Conservation (phyloP, 2,329 filamentous ascomycete genomes). For the Chlorencoelia australis region DNA sequence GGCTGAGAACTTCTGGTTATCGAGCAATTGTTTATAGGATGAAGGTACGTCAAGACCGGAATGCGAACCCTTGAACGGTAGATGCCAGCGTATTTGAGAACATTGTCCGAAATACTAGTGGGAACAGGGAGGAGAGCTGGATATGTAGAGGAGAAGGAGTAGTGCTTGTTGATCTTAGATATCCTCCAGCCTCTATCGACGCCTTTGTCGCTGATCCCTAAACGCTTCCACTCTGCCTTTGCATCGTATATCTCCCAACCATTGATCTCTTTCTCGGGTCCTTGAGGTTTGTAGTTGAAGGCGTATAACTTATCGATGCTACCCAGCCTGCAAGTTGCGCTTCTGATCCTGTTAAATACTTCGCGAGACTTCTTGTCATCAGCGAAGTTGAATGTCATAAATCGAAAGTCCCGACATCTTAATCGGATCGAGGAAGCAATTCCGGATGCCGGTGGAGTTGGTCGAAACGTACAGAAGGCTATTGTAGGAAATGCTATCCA, state of each 20-base stretch:
- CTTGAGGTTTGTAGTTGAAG: slow-evolving; percentile 71
- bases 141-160: slow-evolving; percentile 86
- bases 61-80: slow-evolving; percentile 86
- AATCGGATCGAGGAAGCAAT: slow-evolving; percentile 76
- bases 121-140: slow-evolving; percentile 79
- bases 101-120: slow-evolving; percentile 87
- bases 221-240: slow-evolving; percentile 72
- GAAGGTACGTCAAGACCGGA: slow-evolving; percentile 85
- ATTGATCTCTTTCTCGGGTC: slow-evolving; percentile 62
- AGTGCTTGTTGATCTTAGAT: slow-evolving; percentile 81
- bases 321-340: slow-evolving; percentile 70
- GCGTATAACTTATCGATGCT: slow-evolving; percentile 84
- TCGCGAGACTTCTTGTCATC: slow-evolving; percentile 68
- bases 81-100: slow-evolving; percentile 81
- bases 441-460: slow-evolving; percentile 57
- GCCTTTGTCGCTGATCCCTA: slow-evolving; percentile 79
- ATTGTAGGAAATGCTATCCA: slow-evolving; percentile 97
- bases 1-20: slow-evolving; percentile 94
- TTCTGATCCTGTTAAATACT: slow-evolving; percentile 77
- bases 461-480: slow-evolving; percentile 65
- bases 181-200: slow-evolving; percentile 62
- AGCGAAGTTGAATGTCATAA: slow-evolving; percentile 80
- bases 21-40: slow-evolving; percentile 91
- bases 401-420: slow-evolving; percentile 86
- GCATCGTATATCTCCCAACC: slow-evolving; percentile 83